Evolutionary conservation across 2,329 filamentous ascomycete species (phyloP).

Genomic region (Pseudogymnoascus sp.): DNA sequence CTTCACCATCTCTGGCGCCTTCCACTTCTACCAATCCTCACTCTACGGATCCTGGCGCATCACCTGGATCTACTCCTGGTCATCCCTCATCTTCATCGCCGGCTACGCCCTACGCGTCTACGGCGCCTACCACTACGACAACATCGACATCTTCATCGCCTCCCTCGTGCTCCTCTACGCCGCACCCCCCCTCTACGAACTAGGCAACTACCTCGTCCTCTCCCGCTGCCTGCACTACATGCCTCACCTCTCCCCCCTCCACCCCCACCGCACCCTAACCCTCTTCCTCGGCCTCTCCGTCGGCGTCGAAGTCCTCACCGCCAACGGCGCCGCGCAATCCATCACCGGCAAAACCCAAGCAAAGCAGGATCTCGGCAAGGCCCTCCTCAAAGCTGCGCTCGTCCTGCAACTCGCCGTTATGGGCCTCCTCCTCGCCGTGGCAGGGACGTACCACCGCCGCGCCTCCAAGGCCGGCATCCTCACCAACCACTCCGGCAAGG

Average conservation of each 20-base stretch:
- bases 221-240: conserved; percentile 52
- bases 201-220: conserved; percentile 54
- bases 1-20: conserved; percentile 37
- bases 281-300: conserved; percentile 39
- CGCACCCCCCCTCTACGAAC: conserved; percentile 45
- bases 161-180: conserved; percentile 29
- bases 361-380: conserved; percentile 35
- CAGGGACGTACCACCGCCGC: conserved; percentile 40
- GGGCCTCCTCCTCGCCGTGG: conserved; percentile 39
- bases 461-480: conserved; percentile 30
- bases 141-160: conserved; percentile 37
- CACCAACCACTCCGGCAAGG: conserved; percentile 14
- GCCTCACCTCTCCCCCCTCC: conserved; percentile 47
- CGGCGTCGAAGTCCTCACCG: conserved; percentile 41
- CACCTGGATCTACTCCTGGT: conserved; percentile 46
- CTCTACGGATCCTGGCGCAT: conserved; percentile 49
- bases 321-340: conserved; percentile 40
- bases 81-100: conserved; percentile 43
- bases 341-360: conserved; percentile 34
- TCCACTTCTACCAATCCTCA: conserved; percentile 46
- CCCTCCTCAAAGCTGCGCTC: conserved; percentile 42
- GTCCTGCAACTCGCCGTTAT: conserved; percentile 48
- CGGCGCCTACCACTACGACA: conserved; percentile 42
- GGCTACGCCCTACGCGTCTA: conserved; percentile 48
- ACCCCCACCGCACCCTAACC: conserved; percentile 37